phyloP scores from a whole-genome alignment of 2,329 filamentous ascomycete species.

The Fusarium camptoceras region DNA sequence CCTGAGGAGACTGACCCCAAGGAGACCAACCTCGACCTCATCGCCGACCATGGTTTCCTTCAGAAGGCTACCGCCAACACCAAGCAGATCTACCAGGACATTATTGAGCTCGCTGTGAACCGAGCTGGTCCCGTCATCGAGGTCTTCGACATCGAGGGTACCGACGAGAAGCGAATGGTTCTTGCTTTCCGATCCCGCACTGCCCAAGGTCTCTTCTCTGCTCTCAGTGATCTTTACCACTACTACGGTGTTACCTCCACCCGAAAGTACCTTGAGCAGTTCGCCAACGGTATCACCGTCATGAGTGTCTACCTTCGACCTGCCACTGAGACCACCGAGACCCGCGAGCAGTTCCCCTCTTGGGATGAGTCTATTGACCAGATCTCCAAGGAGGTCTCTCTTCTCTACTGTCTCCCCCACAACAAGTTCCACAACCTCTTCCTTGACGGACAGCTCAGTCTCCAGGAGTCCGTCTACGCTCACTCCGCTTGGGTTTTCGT shows the following conservation, averaged over 20 bases:
- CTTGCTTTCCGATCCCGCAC: slow-evolving; percentile 95
- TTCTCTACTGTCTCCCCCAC: slow-evolving; percentile 97
- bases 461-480: slow-evolving; percentile 97
- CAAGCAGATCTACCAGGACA: slow-evolving; percentile 93
- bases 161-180: slow-evolving; percentile 91
- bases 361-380: slow-evolving; percentile 96
- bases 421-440: slow-evolving; percentile 96
- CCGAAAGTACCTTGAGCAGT: slow-evolving; percentile 98
- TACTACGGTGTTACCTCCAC: slow-evolving; percentile 98
- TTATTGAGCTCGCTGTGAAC: slow-evolving; percentile 85
- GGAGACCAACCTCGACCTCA: slow-evolving; percentile 90
- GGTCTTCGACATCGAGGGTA: slow-evolving; percentile 94
- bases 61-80: slow-evolving; percentile 97
- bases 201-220: slow-evolving; percentile 92
- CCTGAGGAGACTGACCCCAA: slow-evolving; percentile 76
- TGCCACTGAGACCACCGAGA: slow-evolving; percentile 61
- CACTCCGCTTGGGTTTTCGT: slow-evolving; percentile 98
- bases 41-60: slow-evolving; percentile 93
- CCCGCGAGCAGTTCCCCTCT: slow-evolving; percentile 66
- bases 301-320: slow-evolving; percentile 95
- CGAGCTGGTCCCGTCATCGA: slow-evolving; percentile 96
- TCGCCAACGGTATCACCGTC: slow-evolving; percentile 97
- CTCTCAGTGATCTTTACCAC: slow-evolving; percentile 95
- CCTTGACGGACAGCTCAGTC: slow-evolving; percentile 83
- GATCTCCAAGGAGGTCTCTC: slow-evolving; percentile 97